Conservation (phyloP, 2,329 filamentous ascomycete species). For the Talaromyces marneffei region DNA sequence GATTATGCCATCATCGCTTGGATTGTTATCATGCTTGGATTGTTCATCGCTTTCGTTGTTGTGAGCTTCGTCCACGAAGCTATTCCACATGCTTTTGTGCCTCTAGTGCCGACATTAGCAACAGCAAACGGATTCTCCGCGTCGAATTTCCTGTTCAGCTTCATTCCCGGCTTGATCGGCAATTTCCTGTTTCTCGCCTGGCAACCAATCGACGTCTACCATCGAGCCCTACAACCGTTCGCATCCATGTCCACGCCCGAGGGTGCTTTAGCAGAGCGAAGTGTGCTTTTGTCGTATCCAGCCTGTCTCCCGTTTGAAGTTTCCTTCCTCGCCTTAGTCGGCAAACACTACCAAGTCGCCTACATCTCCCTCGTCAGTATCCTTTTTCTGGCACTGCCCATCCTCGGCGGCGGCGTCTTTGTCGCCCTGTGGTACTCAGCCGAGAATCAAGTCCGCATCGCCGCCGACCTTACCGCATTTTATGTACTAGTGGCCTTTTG, state of each 20-base stretch:
- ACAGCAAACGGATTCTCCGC: conserved; percentile 65
- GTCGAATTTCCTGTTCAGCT: conserved; percentile 79
- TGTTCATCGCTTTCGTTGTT: conserved; percentile 66
- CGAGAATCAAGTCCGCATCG: conserved; percentile 51
- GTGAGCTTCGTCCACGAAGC: conserved; percentile 70
- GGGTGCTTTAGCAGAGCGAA: conserved; percentile 51
- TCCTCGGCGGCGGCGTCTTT: conserved; percentile 58
- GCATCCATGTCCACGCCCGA: conserved; percentile 47
- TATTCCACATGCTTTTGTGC: conserved; percentile 65
- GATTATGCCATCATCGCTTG: conserved; percentile 61
- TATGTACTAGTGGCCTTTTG: conserved; percentile 68
- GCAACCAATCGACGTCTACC: conserved; percentile 55
- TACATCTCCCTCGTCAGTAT: conserved; percentile 52
- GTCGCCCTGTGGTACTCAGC: conserved; percentile 54
- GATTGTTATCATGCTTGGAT: conserved; percentile 53
- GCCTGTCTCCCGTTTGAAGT: conserved; percentile 49
- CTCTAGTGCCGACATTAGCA: conserved; percentile 58
- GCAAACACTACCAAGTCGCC: conserved; percentile 54
- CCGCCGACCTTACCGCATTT: conserved; percentile 67
- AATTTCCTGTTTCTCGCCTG: conserved; percentile 55
- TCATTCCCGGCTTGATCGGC: conserved; percentile 55
- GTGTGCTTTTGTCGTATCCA: conserved; percentile 54
- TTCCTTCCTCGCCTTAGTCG: conserved; percentile 48
- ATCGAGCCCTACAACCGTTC: conserved; percentile 55
- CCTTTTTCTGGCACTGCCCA: conserved; percentile 48